These are phyloP conservation scores for Lachancea dasiensis DNA, from an alignment of 805 yeast species.

Conservation along the genomic window DNA sequence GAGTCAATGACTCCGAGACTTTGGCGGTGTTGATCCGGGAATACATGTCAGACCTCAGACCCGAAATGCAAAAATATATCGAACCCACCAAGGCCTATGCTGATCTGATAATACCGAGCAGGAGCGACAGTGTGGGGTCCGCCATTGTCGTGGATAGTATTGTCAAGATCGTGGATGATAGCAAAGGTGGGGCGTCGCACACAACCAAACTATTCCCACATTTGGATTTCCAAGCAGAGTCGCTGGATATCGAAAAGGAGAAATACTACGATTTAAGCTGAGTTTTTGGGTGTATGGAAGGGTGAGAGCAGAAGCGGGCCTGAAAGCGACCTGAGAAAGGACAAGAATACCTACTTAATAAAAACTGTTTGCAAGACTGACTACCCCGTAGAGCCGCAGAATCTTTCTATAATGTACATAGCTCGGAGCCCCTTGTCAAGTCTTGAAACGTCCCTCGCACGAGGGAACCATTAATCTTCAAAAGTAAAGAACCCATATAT, in stretches of 20 bases:
- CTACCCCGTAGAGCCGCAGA: slow-evolving; percentile 15
- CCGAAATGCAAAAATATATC: slow-evolving; percentile 28
- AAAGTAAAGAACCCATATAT: no score
- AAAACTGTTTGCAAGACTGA: slow-evolving; percentile 19
- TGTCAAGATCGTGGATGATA: slow-evolving; percentile 24
- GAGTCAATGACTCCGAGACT: slow-evolving; percentile 13
- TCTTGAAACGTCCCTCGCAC: slow-evolving; percentile 5
- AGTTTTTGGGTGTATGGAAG: no score
- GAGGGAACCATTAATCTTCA: no score
- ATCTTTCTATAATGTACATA: slow-evolving; percentile 2
- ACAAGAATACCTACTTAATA: no score
- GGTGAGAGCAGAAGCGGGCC: no score
- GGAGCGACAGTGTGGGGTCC: slow-evolving; percentile 24
- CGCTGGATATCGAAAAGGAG: slow-evolving; percentile 28
- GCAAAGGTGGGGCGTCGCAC: slow-evolving; percentile 11
- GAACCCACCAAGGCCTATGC: slow-evolving; percentile 29
- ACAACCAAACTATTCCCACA: slow-evolving; percentile 15
- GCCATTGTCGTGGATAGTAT: slow-evolving; percentile 31
- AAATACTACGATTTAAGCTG: slow-evolving; percentile 27
- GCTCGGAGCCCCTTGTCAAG: slow-evolving; percentile 7
- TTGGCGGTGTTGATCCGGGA: slow-evolving; percentile 22
- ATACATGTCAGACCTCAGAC: slow-evolving; percentile 27
- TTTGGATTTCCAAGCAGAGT: slow-evolving; percentile 28
- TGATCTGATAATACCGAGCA: slow-evolving; percentile 30
- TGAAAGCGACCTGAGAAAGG: no score